These are phyloP conservation scores for Alternaria sp. DNA, from an alignment of 2,329 filamentous ascomycete genomes.

Conservation along the genomic window DNA sequence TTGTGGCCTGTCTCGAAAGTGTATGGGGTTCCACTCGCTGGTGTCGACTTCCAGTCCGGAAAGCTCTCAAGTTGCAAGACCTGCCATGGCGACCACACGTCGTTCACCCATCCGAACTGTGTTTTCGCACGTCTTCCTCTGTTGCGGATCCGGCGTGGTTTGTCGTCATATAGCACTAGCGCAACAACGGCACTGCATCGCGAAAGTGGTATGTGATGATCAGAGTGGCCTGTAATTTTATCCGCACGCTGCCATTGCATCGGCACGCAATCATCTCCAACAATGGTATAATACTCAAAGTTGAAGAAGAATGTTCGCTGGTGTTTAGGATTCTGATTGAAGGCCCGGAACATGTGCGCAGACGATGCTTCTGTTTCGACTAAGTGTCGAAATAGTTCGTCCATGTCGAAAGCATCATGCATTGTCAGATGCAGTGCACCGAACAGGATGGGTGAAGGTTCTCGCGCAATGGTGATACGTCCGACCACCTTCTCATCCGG, in stretches of 20 bases:
- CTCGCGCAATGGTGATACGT: slow-evolving; percentile 68
- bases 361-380: slow-evolving; percentile 57
- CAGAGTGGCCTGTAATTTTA: slow-evolving; percentile 51
- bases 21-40: slow-evolving; percentile 57
- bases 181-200: slow-evolving; percentile 69
- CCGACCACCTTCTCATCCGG: slow-evolving; percentile 59
- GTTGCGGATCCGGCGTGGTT: slow-evolving; percentile 61
- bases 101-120: slow-evolving; percentile 64
- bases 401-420: slow-evolving; percentile 68
- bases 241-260: slow-evolving; percentile 69
- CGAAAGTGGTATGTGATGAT: slow-evolving; percentile 66
- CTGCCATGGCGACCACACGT: slow-evolving; percentile 69
- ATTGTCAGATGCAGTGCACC: slow-evolving; percentile 68
- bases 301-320: slow-evolving; percentile 69
- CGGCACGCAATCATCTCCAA: slow-evolving; percentile 64
- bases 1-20: slow-evolving; percentile 64
- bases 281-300: slow-evolving; percentile 72
- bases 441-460: slow-evolving; percentile 68
- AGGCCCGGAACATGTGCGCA: slow-evolving; percentile 64
- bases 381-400: slow-evolving; percentile 66
- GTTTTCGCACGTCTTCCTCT: slow-evolving; percentile 58
- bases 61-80: slow-evolving; percentile 51
- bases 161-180: slow-evolving; percentile 64
- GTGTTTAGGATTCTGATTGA: slow-evolving; percentile 54
- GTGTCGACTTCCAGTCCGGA: slow-evolving; percentile 60